These are phyloP conservation scores for Parietichytrium sp. DNA, from an alignment of 108 stramenopile species.

Conservation along the genomic window DNA sequence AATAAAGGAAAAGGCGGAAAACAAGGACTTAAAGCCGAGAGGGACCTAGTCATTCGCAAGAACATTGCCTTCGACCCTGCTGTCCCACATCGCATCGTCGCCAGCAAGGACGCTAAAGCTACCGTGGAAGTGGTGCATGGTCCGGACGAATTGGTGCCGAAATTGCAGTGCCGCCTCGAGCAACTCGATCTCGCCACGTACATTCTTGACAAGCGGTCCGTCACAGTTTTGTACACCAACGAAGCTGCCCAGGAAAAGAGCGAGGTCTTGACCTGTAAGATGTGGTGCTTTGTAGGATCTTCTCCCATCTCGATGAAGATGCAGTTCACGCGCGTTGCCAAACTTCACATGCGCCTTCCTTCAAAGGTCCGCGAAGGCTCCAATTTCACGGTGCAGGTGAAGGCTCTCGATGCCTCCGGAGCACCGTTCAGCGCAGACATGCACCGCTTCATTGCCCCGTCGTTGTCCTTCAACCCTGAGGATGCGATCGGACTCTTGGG, in stretches of 20 bases:
- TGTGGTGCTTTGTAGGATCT: background rate
- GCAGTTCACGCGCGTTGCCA: background rate
- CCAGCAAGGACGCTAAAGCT: background rate
- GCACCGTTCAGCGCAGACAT: constrained; percentile 16
- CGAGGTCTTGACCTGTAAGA: background rate
- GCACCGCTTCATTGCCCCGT: background rate
- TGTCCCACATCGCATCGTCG: background rate
- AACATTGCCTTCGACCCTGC: background rate
- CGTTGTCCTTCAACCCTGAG: background rate
- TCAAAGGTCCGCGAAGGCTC: constrained; percentile 22
- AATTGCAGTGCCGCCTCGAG: no score
- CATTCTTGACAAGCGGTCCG: no score
- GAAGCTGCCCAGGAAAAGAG: no score
- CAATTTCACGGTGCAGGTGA: background rate
- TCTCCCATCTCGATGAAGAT: background rate
- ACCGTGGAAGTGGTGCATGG: background rate
- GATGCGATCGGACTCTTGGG: background rate
- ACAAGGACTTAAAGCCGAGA: background rate
- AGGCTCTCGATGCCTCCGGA: background rate
- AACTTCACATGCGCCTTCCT: background rate
- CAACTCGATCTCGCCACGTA: no score
- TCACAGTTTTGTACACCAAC: no score
- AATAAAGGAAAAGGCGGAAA: no score
- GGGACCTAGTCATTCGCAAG: background rate
- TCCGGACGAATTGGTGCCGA: background rate